Conservation (phyloP, 768 basidiomycete species). For the Xerocomellus amylosporus region DNA sequence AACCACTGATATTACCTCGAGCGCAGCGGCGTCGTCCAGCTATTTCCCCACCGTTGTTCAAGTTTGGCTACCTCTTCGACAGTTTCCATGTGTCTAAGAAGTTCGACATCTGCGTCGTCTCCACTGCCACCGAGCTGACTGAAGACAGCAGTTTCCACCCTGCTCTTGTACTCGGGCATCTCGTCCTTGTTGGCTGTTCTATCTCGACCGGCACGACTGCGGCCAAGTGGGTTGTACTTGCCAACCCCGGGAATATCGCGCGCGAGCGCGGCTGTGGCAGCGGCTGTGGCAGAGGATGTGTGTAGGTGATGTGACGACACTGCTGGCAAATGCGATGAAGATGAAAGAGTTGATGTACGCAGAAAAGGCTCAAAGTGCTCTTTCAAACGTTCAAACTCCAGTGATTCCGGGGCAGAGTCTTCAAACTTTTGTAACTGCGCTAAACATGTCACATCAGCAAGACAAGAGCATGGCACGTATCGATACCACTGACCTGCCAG, state of each 20-base stretch:
- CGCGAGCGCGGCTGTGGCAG: constrained; percentile 84
- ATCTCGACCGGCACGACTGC: constrained; percentile 52
- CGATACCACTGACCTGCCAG: constrained; percentile 66
- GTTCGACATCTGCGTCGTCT: constrained; percentile 68
- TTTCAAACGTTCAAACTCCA: constrained; percentile 93
- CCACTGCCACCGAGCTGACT: constrained; percentile 55
- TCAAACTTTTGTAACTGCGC: constrained; percentile 90
- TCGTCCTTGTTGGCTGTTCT: constrained; percentile 71
- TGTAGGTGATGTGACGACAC: constrained; percentile 67
- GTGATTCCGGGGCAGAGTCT: constrained; percentile 76
- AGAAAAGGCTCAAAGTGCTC: constrained; percentile 97
- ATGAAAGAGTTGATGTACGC: constrained; percentile 74
- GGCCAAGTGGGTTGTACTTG: constrained; percentile 66
- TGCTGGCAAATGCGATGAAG: constrained; percentile 55
- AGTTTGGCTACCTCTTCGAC: constrained; percentile 63
- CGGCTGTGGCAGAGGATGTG: constrained; percentile 80
- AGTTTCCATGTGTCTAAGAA: constrained; percentile 61
- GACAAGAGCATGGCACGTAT: not conserved
- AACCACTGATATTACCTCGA: constrained; percentile 44
- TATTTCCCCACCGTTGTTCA: constrained; percentile 77
- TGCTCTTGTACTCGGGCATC: constrained; percentile 71
- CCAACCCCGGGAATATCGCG: constrained; percentile 82
- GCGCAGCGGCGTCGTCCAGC: constrained; percentile 70
- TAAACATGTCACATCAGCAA: constrained; percentile 30
- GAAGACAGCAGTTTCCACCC: constrained; percentile 61